Conservation (phyloP, 2,329 filamentous ascomycete species). For the Ciborinia camelliae region DNA sequence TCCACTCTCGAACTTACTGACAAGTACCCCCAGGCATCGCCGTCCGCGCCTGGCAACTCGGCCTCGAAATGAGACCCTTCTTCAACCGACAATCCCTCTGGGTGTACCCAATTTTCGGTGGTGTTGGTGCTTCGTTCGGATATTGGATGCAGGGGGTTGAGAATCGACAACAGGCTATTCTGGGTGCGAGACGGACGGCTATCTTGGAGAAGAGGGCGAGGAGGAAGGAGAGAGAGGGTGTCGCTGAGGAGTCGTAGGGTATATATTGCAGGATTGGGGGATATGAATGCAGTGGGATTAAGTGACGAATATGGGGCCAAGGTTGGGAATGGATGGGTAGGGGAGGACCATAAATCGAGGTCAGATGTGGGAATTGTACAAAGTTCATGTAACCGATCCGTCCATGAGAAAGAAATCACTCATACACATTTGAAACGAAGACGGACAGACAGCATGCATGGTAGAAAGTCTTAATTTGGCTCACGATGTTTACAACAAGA, state of each 20-base stretch:
- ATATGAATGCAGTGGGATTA: background rate
- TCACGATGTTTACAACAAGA: background rate
- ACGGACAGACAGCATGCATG: background rate
- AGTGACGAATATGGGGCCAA: background rate
- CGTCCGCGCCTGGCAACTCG: slow-evolving; percentile 92
- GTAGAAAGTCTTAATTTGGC: background rate
- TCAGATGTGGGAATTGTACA: slow-evolving; percentile 5
- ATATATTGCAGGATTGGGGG: background rate
- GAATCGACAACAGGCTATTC: slow-evolving; percentile 70
- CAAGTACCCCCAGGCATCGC: slow-evolving; percentile 69
- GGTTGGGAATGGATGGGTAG: background rate
- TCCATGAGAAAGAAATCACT: slow-evolving; percentile 1
- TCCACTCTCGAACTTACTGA: slow-evolving; percentile 10
- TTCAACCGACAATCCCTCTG: slow-evolving; percentile 81
- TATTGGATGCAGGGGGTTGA: slow-evolving; percentile 96
- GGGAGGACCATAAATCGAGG: background rate
- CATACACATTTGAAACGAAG: background rate
- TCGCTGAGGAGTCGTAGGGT: slow-evolving; percentile 37
- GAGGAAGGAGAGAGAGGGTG: slow-evolving; percentile 64
- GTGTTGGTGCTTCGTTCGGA: slow-evolving; percentile 84
- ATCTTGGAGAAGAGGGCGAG: slow-evolving; percentile 88
- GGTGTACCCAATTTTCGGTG: slow-evolving; percentile 87
- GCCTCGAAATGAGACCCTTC: slow-evolving; percentile 96
- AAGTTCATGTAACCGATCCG: slow-evolving; percentile 3
- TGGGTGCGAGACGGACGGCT: slow-evolving; percentile 73